phyloP scores from a whole-genome alignment of 2,329 filamentous ascomycete species.

The Alternaria consortialis region DNA sequence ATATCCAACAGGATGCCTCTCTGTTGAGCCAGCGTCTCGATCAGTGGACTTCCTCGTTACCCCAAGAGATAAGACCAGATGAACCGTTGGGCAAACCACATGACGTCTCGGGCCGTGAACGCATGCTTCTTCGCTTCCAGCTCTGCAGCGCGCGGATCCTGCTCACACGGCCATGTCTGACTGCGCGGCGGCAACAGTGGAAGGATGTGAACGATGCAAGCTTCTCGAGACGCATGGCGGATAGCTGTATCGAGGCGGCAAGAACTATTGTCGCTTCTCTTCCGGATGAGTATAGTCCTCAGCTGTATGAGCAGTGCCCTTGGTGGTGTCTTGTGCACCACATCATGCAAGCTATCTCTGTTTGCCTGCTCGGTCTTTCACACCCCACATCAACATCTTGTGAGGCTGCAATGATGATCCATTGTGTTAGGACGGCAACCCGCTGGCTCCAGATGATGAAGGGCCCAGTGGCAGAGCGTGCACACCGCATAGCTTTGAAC shows the following conservation, averaged over 20 bases:
- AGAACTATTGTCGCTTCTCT: conserved; percentile 46
- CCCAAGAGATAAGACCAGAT: conserved; percentile 42
- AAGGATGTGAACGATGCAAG: conserved; percentile 28
- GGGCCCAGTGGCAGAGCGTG: conserved; percentile 36
- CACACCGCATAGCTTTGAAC: conserved; percentile 29
- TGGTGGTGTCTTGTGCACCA: conserved; percentile 55
- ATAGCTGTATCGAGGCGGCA: conserved; percentile 51
- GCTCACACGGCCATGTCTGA: conserved; percentile 52
- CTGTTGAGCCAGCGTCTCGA: conserved; percentile 46
- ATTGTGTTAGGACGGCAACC: conserved; percentile 41
- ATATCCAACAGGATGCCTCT: conserved; percentile 47
- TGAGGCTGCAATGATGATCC: conserved; percentile 29
- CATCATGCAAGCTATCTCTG: conserved; percentile 52
- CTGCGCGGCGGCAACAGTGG: conserved; percentile 32
- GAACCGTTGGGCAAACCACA: conserved; percentile 3
- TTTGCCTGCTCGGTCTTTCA: conserved; percentile 52
- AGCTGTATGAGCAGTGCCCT: conserved; percentile 47
- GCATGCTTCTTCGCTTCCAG: conserved; percentile 44
- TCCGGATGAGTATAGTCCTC: conserved; percentile 42
- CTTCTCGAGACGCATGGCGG: conserved; percentile 45
- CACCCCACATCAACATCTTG: conserved; percentile 33
- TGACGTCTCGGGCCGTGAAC: conserved; percentile 32
- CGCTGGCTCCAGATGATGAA: conserved; percentile 49
- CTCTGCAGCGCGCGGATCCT: conserved; percentile 53
- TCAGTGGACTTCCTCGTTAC: conserved; percentile 45